Evolutionary conservation across 2,329 filamentous ascomycete species (phyloP).

Genomic region (Madurella mycetomatis): DNA sequence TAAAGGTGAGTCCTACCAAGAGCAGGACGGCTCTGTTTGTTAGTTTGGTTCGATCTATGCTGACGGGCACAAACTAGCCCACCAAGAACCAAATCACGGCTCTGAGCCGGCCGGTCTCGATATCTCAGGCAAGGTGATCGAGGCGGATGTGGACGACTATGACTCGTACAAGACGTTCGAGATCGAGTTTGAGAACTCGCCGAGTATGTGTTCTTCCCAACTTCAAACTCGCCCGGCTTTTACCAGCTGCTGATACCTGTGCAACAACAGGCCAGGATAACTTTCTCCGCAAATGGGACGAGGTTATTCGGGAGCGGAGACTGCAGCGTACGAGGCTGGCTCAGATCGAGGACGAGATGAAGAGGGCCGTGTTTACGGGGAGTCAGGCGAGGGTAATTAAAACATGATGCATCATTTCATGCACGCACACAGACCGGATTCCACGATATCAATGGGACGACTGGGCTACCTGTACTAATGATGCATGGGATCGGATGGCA

Average conservation of each 20-base stretch:
- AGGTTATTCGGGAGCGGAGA: slow-evolving; percentile 28
- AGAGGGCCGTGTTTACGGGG: slow-evolving; percentile 24
- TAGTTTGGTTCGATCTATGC: neutral
- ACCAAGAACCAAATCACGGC: slow-evolving; percentile 19
- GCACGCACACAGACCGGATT: neutral
- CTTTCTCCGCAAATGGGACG: slow-evolving; percentile 29
- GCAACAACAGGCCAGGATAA: slow-evolving; percentile 25
- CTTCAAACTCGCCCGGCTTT: neutral
- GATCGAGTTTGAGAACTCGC: slow-evolving; percentile 31
- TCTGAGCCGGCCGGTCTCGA: slow-evolving; percentile 25
- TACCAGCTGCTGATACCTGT: neutral
- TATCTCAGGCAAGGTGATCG: slow-evolving; percentile 24
- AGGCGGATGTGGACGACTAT: slow-evolving; percentile 26
- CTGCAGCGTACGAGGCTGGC: slow-evolving; percentile 22
- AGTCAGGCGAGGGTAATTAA: slow-evolving; percentile 23
- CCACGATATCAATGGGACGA: neutral
- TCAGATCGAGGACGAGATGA: slow-evolving; percentile 28
- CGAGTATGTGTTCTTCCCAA: slow-evolving; percentile 21
- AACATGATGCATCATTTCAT: neutral
- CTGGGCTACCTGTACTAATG: neutral
- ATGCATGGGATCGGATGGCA: too few relatives aligned
- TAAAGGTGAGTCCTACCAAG: slow-evolving; percentile 20
- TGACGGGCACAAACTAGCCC: slow-evolving; percentile 17
- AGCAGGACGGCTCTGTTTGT: neutral
- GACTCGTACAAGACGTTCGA: slow-evolving; percentile 30